A percentile compares a stretch with the other conserved stretches of the same genome.
Evolutionary conservation across 2,329 filamentous ascomycete species (phyloP).

Genomic region (Colletotrichum higginsianum): DNA sequence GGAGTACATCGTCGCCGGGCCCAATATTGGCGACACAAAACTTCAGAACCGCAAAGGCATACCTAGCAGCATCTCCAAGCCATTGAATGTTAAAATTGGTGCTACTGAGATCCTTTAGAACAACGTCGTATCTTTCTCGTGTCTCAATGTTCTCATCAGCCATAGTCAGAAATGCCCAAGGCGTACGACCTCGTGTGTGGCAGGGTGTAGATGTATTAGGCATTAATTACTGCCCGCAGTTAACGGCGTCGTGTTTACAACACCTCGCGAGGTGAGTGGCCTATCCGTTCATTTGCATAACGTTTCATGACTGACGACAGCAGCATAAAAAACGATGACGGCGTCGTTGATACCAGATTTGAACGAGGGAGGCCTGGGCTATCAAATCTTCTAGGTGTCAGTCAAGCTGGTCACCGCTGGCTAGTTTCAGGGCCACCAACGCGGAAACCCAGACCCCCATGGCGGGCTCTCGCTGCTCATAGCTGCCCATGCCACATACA

Average conservation of each 20-base stretch:
- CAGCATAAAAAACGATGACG: not conserved
- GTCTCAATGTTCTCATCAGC: not conserved
- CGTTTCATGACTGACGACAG: not conserved
- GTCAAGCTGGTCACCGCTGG: too few species aligned
- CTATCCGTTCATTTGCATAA: too few species aligned
- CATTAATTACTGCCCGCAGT: too few species aligned
- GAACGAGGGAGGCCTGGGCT: not conserved
- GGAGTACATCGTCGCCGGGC: not conserved
- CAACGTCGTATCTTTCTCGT: not conserved
- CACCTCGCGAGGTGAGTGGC: too few species aligned
- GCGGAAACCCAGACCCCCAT: not conserved
- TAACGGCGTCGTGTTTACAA: too few species aligned
- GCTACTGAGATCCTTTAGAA: not conserved
- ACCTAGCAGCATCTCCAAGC: too few species aligned
- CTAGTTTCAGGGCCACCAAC: not conserved
- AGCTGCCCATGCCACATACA: conserved; percentile 51
- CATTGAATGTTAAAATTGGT: not conserved
- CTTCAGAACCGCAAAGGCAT: not conserved
- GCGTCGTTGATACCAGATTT: too few species aligned
- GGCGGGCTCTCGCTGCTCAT: conserved; percentile 16
- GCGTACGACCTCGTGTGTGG: too few species aligned
- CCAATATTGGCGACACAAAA: not conserved
- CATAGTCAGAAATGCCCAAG: not conserved
- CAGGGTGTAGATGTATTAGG: too few species aligned
- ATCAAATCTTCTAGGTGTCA: not conserved